Evolutionary conservation across 2,329 filamentous ascomycete species (phyloP), one percentile per base, ranked within the genome.

Genomic region (Triangularia verruculosa): DNA sequence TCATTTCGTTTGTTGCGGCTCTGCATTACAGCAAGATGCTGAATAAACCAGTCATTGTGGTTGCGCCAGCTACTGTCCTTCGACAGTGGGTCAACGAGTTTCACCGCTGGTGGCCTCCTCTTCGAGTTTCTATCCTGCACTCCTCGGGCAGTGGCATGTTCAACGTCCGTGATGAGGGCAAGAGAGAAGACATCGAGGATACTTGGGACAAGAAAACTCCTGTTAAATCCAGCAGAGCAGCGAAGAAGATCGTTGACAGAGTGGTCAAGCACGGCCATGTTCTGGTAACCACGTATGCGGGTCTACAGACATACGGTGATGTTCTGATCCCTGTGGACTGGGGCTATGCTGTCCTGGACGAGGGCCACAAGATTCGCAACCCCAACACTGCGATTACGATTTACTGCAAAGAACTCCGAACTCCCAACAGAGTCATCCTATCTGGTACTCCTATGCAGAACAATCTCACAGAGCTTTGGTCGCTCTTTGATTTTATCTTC

Each of bases 81-180:
- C 90, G 92, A 66, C 95, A 99, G 74, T 99, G 95, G 95, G 95
- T 97, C 12, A 96, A 96, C 68, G 95, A 99, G 73, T 98, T 99
- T 70, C 96, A 99, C 77, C 88, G 89, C 12, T 99, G 96, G 96
- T 99, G 96, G 96, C 95, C 95, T n/a, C 89, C 95, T n/a, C 81
- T 99, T 30, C 86, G 96, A 51, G 95, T 99, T 4, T 96, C 93
- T 0, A 98, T 99, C 66, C 76, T 99, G 57, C 95, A 99, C 74
- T 92, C 92, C 0, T 97, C 95, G 4, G 95, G 95, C 2, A 98
- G 93, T 74, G 96, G 95, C 17, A 98, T 99, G 94, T 80, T 97
- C 60, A 93, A 96, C 68, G 81, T 96, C 24, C 82, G 80, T 32
- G 82, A 83, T 57, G 91, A 94, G 74, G 85, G 86, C 28, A 75